Evolutionary conservation across 176 grass and related monocot species (phyloP).

Genomic region (Carex littledalei): DNA sequence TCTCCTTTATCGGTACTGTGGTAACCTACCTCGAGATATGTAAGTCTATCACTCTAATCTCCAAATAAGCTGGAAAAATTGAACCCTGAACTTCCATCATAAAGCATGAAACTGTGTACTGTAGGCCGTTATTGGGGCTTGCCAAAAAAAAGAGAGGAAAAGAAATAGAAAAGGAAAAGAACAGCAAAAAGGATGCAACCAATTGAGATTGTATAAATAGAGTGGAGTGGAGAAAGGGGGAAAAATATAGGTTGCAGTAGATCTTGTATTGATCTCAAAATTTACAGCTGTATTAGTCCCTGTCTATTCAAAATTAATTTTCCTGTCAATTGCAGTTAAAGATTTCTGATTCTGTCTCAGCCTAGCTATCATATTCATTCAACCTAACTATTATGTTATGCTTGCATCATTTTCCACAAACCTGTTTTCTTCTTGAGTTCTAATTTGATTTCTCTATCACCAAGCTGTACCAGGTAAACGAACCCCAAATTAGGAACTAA

Average conservation of each 20-base stretch:
- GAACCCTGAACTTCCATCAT: neutral
- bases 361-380: neutral
- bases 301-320: neutral
- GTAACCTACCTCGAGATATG: constrained; percentile 81
- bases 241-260: neutral
- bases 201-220: neutral
- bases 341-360: neutral
- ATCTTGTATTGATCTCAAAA: constrained; percentile 10
- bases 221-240: neutral
- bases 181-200: neutral
- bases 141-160: neutral
- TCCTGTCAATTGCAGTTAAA: neutral
- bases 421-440: neutral
- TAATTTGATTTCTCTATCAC: neutral
- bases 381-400: neutral
- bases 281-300: constrained; percentile 1
- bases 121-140: neutral
- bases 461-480: neutral
- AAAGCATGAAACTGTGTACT: neutral
- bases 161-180: neutral
- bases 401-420: neutral
- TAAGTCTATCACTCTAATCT: constrained; percentile 34
- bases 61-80: neutral
- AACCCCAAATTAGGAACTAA: neutral
- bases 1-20: constrained; percentile 74